Base-by-base conservation (phyloP, 352 stramenopile genomes). In the Thraustochytrium striatum region DNA sequence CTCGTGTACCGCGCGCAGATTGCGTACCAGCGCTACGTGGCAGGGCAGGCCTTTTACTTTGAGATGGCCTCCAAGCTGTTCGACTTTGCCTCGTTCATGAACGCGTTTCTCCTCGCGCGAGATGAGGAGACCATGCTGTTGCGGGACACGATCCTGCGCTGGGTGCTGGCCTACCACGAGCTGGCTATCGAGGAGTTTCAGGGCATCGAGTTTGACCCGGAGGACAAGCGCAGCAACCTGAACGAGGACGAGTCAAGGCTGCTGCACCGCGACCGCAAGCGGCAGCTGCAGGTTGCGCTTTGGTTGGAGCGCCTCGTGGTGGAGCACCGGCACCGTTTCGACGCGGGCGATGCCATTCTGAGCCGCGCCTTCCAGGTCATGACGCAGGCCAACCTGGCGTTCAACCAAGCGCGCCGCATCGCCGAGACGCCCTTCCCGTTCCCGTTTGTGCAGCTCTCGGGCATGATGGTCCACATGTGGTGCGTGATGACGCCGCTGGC, bases 361-460 rank as follows among this genome's bases (percentile, higher is more conserved):
- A 72, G 55, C 30, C 55, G 70, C 39, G 58, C 58, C 25, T 80
- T 72, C 41, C 55, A 72, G 58, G 32, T 80, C 8, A 28, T 53
- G 36, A 75, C 55, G 2, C 39, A 80, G 8, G 70, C 58, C 21
- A 80, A 80, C 30, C 44, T 75, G 58, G 79, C 57, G 25, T 80
- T 80, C 30, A 80, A 80, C 47, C 57, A 81, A 3, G 53, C 28
- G 32, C 38, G 70, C 1, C 38, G 70, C 28, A 80, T 80, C 30
- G 36, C 70, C n/a, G 70, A 80, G 30, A 80, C 70, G 19, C 70
- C 70, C 19, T 80, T 80, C 33, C 70, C 70, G n/a, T 80, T 80
- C 79, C 70, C 70, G 21, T 80, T 80, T 36, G 70, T 75, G 21
- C 70, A 80, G 58, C 55, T 80, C 7, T 79, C 70, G 5, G 53